Conservation (phyloP, 2,329 filamentous ascomycete genomes). For the Neofusicoccum sp. region DNA sequence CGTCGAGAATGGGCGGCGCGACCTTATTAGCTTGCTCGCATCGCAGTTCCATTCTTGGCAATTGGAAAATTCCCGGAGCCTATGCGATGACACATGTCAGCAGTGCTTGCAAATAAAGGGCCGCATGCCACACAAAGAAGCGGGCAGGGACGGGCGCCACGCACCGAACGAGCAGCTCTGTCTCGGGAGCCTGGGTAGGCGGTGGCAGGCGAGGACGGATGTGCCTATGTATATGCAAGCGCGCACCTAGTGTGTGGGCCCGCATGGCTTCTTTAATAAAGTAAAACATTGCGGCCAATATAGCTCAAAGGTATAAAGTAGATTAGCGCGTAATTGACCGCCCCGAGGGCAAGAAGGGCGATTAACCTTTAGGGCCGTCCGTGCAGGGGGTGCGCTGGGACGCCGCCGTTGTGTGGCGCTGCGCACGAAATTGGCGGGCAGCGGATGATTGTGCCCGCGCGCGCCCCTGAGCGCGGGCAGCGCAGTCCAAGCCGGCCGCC, state of each 20-base stretch:
- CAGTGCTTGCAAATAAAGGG: slow-evolving; percentile 14
- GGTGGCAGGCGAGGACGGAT: slow-evolving; percentile 36
- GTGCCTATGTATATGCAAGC: slow-evolving; percentile 30
- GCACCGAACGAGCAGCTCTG: slow-evolving; percentile 18
- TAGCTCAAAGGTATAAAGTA: slow-evolving; percentile 24
- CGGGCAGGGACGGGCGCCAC: slow-evolving; percentile 13
- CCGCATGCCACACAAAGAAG: slow-evolving; percentile 19
- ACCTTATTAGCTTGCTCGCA: slow-evolving; percentile 32
- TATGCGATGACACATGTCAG: slow-evolving; percentile 24
- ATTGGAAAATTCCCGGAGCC: slow-evolving; percentile 43
- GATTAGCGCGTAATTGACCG: slow-evolving; percentile 34
- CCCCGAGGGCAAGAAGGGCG: slow-evolving; percentile 35
- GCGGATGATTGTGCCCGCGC: slow-evolving; percentile 3
- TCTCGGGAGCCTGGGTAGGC: slow-evolving; percentile 15
- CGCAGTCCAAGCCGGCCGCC: not conserved
- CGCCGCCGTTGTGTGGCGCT: slow-evolving; percentile 24
- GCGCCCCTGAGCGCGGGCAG: slow-evolving; percentile 11
- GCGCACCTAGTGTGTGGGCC: slow-evolving; percentile 5
- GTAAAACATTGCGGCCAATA: slow-evolving; percentile 26
- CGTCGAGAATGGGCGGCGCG: slow-evolving; percentile 25
- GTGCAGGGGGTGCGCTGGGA: slow-evolving; percentile 28
- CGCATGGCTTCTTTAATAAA: slow-evolving; percentile 33
- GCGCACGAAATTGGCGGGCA: slow-evolving; percentile 19
- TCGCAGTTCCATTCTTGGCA: slow-evolving; percentile 42
- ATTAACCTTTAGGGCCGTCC: slow-evolving; percentile 34